Conservation (phyloP, 345 rosid species). For the Ricinus communis region DNA sequence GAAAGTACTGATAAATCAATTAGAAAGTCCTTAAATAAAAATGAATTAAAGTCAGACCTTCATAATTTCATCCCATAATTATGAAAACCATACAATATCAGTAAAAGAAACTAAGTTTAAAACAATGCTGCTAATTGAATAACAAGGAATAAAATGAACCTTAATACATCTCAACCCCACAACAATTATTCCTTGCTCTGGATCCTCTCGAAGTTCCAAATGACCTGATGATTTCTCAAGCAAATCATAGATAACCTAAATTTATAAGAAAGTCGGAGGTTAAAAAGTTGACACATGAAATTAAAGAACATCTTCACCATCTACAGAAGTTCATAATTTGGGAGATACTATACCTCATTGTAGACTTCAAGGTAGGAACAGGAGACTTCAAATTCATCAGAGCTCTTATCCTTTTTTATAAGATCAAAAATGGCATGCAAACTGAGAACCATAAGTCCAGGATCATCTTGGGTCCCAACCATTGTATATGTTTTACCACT, state of each 20-base stretch:
- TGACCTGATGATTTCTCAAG: constrained; percentile 90
- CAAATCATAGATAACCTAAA: constrained; percentile 89
- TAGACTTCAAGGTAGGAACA: constrained; percentile 98
- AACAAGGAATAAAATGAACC: constrained; percentile 44
- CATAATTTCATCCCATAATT: not conserved
- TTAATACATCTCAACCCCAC: constrained; percentile 83
- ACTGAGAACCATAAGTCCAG: constrained; percentile 98
- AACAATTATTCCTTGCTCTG: constrained; percentile 83
- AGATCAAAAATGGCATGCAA: constrained; percentile 77
- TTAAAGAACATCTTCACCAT: not conserved
- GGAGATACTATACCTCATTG: constrained; percentile 63
- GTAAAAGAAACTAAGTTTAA: not conserved
- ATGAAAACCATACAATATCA: not conserved
- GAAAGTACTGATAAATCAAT: not conserved
- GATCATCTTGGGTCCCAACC: constrained; percentile 87
- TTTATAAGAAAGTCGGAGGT: constrained; percentile 18
- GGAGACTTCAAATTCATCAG: constrained; percentile 74
- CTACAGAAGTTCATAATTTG: not conserved
- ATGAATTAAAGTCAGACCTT: not conserved
- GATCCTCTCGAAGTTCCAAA: constrained; percentile 98
- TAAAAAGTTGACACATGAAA: not conserved
- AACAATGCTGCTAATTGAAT: not conserved
- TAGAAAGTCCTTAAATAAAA: not conserved
- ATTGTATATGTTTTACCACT: constrained; percentile 96
- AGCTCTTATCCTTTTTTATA: constrained; percentile 62